These are phyloP conservation scores for Aegilops speltoides DNA, from an alignment of 176 grass and related monocot genomes.

Conservation along the genomic window DNA sequence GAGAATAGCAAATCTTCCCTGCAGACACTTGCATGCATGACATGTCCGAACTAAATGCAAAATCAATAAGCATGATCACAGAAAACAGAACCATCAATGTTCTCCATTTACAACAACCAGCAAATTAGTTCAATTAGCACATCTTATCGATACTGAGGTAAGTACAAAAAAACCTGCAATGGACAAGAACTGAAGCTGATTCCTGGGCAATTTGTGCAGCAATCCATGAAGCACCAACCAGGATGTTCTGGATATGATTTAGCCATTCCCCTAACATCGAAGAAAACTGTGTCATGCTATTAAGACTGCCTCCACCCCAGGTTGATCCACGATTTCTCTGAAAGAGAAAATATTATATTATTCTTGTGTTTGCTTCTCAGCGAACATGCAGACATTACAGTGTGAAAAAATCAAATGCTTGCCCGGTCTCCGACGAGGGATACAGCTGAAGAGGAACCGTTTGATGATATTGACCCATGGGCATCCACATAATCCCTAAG, in stretches of 20 bases:
- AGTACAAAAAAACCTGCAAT: constrained; percentile 78
- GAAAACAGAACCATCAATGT: not conserved
- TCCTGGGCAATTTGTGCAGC: constrained; percentile 78
- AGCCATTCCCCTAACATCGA: constrained; percentile 90
- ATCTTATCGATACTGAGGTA: constrained; percentile 4
- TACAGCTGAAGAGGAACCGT: constrained; percentile 79
- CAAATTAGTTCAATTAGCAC: constrained; percentile 13
- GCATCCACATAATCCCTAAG: constrained; percentile 98
- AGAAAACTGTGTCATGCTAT: constrained; percentile 96
- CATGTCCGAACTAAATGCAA: constrained; percentile 8
- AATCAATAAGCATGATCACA: not conserved
- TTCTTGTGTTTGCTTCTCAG: constrained; percentile 5
- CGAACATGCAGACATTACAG: constrained; percentile 7
- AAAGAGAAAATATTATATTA: not conserved
- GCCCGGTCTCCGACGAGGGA: constrained; percentile 41
- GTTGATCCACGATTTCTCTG: constrained; percentile 94
- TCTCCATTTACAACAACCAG: not conserved
- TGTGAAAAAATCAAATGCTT: constrained; percentile 15
- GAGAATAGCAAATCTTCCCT: not conserved
- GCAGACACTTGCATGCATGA: constrained; percentile 1
- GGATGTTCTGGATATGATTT: constrained; percentile 90
- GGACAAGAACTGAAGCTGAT: constrained; percentile 89
- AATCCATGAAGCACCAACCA: constrained; percentile 98
- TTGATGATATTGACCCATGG: constrained; percentile 80
- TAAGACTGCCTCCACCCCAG: constrained; percentile 94